phyloP scores from a whole-genome alignment of 768 basidiomycete genomes.

The Holtermannia corniformis region DNA sequence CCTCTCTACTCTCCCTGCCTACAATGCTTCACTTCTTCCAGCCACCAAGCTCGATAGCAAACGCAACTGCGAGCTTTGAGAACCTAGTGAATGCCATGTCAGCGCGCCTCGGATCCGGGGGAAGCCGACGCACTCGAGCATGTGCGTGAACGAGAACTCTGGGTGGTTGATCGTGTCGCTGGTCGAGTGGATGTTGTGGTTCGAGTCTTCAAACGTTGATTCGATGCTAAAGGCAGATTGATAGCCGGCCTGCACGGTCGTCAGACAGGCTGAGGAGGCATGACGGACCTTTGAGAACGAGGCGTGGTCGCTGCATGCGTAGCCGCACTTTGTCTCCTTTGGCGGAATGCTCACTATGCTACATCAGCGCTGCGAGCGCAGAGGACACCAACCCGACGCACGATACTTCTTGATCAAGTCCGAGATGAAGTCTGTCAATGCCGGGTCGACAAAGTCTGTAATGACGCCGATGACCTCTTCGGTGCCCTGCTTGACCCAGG shows the following conservation, averaged over 20 bases:
- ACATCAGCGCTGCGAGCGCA: background rate
- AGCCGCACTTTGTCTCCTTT: constrained; percentile 77
- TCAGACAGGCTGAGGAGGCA: constrained; percentile 4
- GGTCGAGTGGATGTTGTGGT: constrained; percentile 69
- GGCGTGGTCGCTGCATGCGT: constrained; percentile 81
- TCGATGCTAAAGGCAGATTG: constrained; percentile 53
- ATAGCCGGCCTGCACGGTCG: constrained; percentile 65
- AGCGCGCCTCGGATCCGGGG: background rate
- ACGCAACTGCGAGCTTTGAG: constrained; percentile 71
- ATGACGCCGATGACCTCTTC: constrained; percentile 64
- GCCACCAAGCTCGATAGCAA: constrained; percentile 61
- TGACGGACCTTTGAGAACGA: constrained; percentile 24
- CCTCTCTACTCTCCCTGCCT: too few relatives aligned
- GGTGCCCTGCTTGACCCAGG: constrained; percentile 76
- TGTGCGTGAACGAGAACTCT: constrained; percentile 84
- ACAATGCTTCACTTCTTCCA: background rate
- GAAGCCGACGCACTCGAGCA: constrained; percentile 49
- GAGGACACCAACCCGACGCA: constrained; percentile 10
- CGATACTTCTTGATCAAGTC: constrained; percentile 62
- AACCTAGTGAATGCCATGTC: constrained; percentile 43
- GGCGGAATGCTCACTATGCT: constrained; percentile 61
- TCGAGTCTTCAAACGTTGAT: constrained; percentile 44
- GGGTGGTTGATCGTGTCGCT: constrained; percentile 71
- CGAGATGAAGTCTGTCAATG: constrained; percentile 68
- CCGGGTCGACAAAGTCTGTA: constrained; percentile 65